Evolutionary conservation across 75 land plant genomes (phyloP).

Genomic region (Gnetum montanum): DNA sequence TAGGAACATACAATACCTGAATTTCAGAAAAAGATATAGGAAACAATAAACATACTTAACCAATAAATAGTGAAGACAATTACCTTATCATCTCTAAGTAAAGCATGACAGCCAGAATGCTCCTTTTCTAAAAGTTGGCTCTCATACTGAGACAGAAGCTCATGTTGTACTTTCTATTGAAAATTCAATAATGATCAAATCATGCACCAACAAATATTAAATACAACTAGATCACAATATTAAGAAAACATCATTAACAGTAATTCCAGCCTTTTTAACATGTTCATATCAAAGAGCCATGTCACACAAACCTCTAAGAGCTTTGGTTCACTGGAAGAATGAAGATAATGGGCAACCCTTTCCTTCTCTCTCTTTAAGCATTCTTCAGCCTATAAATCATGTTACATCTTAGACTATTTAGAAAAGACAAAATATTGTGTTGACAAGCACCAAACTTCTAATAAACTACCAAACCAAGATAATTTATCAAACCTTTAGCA

Average conservation of each 20-base stretch:
- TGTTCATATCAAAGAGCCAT: neutral
- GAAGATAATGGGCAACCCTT: conserved; percentile 81
- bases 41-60: neutral
- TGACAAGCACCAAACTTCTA: neutral
- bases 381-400: conserved; percentile 70
- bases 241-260: neutral
- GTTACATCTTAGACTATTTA: neutral
- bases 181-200: too few species aligned
- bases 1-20: neutral
- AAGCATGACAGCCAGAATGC: conserved; percentile 88
- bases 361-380: conserved; percentile 87
- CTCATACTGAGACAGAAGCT: conserved; percentile 70
- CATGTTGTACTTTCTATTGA: conserved; percentile 82
- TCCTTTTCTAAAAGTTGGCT: conserved; percentile 87
- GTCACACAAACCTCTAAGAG: conserved; percentile 60
- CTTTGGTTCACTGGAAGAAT: conserved; percentile 86
- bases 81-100: conserved; percentile 91
- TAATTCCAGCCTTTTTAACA: neutral
- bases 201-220: neutral
- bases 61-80: neutral
- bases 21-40: neutral
- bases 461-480: neutral
- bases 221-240: neutral
- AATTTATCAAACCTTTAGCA: conserved; percentile 86
- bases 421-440: neutral